Evolutionary conservation across 768 basidiomycete genomes (phyloP).

Genomic region (Mycena capillaripes): DNA sequence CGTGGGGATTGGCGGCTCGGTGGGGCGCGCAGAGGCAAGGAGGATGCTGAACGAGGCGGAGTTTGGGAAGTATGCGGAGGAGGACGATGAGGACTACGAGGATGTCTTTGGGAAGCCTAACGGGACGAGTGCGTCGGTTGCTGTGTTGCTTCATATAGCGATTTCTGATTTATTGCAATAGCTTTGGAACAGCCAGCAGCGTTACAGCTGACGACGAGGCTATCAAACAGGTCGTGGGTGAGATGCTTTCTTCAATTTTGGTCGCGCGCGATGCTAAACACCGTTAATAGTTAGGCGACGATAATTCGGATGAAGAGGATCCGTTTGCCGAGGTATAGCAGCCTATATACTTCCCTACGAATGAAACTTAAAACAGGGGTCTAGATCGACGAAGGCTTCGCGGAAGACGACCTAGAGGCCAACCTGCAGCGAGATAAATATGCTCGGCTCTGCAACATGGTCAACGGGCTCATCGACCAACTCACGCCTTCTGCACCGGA

Average conservation of each 20-base stretch:
- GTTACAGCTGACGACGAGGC: conserved; percentile 85
- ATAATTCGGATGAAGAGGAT: conserved; percentile 91
- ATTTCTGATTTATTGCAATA: conserved; percentile 37
- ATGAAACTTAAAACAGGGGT: neutral
- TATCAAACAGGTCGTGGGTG: conserved; percentile 95
- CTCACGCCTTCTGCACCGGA: conserved; percentile 87
- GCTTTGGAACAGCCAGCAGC: conserved; percentile 77
- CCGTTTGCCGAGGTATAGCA: conserved; percentile 90
- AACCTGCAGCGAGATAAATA: conserved; percentile 95
- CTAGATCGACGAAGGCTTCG: conserved; percentile 94
- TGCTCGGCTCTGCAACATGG: conserved; percentile 85
- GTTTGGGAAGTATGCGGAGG: conserved; percentile 90
- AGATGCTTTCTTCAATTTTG: conserved; percentile 25
- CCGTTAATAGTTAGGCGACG: conserved; percentile 74
- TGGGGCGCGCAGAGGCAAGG: conserved; percentile 76
- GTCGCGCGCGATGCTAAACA: neutral
- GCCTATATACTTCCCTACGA: neutral
- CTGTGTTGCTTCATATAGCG: neutral
- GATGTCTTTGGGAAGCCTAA: conserved; percentile 91
- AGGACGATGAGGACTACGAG: conserved; percentile 93
- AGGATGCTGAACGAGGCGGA: conserved; percentile 69
- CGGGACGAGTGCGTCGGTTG: conserved; percentile 67
- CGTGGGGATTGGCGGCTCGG: conserved; percentile 65
- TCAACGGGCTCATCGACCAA: conserved; percentile 89
- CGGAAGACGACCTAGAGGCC: conserved; percentile 91